Percentiles rank a stretch among this genome's conserved stretches.
These are phyloP conservation scores for Coleophoma cylindrospora DNA, from an alignment of 2,329 filamentous ascomycete genomes.

Conservation along the genomic window DNA sequence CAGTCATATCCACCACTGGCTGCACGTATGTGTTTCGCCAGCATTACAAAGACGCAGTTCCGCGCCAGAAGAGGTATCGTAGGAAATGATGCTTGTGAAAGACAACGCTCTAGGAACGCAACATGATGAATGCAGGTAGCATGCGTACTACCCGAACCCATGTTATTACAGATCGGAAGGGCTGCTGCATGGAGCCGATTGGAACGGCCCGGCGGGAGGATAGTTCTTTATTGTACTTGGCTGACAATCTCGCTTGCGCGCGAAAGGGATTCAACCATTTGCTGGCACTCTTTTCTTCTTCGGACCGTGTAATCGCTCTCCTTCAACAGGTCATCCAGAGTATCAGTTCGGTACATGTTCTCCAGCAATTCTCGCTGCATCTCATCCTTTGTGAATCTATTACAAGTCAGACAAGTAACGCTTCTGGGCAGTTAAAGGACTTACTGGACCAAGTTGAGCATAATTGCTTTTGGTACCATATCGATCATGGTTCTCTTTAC, in stretches of 20 bases:
- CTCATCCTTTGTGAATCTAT: conserved; percentile 88
- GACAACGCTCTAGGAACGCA: conserved; percentile 13
- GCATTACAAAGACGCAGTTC: conserved; percentile 7
- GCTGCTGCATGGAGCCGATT: conserved; percentile 6
- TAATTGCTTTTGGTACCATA: conserved; percentile 99
- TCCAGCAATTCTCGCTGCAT: conserved; percentile 97
- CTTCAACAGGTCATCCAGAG: conserved; percentile 91
- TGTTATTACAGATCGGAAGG: background rate
- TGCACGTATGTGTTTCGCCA: conserved; percentile 15
- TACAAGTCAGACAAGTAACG: conserved; percentile 7
- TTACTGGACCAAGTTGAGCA: conserved; percentile 93
- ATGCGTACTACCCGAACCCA: background rate
- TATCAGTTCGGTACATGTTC: conserved; percentile 91
- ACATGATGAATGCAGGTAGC: conserved; percentile 3
- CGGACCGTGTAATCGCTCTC: conserved; percentile 96
- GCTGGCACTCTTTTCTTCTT: conserved; percentile 94
- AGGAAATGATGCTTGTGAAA: conserved; percentile 17
- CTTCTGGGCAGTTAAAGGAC: conserved; percentile 31
- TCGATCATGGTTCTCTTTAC: conserved; percentile 98
- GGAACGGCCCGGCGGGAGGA: background rate
- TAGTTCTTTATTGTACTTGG: conserved; percentile 44
- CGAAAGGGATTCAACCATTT: conserved; percentile 93
- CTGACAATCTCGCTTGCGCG: conserved; percentile 96
- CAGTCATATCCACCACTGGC: conserved; percentile 7
- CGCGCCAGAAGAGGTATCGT: conserved; percentile 21